These are phyloP conservation scores for Populus hybrid DNA, from an alignment of 441 rosid genomes.

Conservation along the genomic window DNA sequence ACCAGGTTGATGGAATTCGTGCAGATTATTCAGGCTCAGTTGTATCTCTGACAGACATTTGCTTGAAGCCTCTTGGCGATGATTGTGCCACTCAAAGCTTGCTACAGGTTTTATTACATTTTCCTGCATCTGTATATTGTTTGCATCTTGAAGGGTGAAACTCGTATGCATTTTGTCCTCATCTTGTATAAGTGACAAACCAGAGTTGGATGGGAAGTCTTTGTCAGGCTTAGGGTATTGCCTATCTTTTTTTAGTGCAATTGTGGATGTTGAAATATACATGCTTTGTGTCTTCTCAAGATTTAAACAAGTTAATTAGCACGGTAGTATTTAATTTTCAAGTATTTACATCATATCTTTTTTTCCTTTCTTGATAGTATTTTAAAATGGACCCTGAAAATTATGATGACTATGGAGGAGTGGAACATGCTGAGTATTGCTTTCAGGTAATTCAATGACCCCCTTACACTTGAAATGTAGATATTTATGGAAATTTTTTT, in stretches of 20 bases:
- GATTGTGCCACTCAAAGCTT: slow-evolving; percentile 96
- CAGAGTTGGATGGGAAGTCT: background rate
- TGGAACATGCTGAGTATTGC: slow-evolving; percentile 80
- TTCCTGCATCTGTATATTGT: background rate
- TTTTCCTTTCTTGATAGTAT: slow-evolving; percentile 42
- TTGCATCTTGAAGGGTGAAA: slow-evolving; percentile 9
- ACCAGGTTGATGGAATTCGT: slow-evolving; percentile 72
- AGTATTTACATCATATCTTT: slow-evolving; percentile 10
- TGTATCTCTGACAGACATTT: slow-evolving; percentile 81
- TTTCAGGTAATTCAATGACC: slow-evolving; percentile 62
- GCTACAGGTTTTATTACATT: slow-evolving; percentile 58
- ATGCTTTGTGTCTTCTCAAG: background rate
- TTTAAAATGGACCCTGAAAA: slow-evolving; percentile 76
- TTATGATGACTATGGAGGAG: slow-evolving; percentile 66
- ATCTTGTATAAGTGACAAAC: slow-evolving; percentile 1
- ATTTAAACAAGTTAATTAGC: background rate
- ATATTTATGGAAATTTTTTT: background rate
- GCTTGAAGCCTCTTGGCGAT: slow-evolving; percentile 87
- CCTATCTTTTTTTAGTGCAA: background rate
- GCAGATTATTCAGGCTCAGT: slow-evolving; percentile 73
- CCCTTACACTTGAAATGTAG: background rate
- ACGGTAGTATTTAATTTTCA: background rate
- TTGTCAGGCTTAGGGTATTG: background rate
- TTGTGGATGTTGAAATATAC: background rate
- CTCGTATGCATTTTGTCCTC: background rate